These are phyloP conservation scores for Eucalyptus cloeziana DNA, from an alignment of 345 rosid species.

Conservation along the genomic window DNA sequence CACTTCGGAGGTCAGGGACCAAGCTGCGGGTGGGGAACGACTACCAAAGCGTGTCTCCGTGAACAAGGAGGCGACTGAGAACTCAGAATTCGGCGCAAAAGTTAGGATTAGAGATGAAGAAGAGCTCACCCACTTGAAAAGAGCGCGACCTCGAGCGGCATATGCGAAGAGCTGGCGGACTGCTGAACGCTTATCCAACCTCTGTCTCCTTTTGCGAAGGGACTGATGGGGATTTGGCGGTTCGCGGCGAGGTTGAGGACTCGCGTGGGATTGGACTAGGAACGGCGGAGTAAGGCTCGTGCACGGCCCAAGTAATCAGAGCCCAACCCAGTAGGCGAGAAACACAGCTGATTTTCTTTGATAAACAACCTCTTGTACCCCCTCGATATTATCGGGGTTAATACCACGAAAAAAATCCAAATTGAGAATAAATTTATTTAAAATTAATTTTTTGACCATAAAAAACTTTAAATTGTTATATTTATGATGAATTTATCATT, in stretches of 20 bases:
- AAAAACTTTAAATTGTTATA: rapidly evolving
- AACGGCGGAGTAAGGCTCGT: not conserved
- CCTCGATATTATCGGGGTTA: rapidly evolving
- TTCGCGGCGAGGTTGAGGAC: not conserved
- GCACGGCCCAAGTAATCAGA: not conserved
- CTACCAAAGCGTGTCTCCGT: not conserved
- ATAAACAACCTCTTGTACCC: not conserved
- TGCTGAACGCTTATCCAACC: not conserved
- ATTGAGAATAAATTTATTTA: too few relatives aligned
- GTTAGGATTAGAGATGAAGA: not conserved
- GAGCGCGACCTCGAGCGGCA: not conserved
- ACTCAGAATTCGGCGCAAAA: not conserved
- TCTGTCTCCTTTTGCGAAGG: not conserved
- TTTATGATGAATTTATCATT: too few relatives aligned
- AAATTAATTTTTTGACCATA: too few relatives aligned
- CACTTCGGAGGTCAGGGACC: not conserved
- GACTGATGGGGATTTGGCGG: not conserved
- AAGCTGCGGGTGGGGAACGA: not conserved
- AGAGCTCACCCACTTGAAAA: not conserved
- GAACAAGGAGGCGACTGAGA: not conserved
- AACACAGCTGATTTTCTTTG: not conserved
- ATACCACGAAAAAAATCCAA: too few relatives aligned
- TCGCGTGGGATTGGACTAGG: not conserved
- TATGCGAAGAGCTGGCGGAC: not conserved
- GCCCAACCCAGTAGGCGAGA: not conserved